A percentile compares a stretch with the other conserved stretches of the same genome.
phyloP scores from a whole-genome alignment of 2,329 filamentous ascomycete species.

The Pseudogymnoascus sp. region DNA sequence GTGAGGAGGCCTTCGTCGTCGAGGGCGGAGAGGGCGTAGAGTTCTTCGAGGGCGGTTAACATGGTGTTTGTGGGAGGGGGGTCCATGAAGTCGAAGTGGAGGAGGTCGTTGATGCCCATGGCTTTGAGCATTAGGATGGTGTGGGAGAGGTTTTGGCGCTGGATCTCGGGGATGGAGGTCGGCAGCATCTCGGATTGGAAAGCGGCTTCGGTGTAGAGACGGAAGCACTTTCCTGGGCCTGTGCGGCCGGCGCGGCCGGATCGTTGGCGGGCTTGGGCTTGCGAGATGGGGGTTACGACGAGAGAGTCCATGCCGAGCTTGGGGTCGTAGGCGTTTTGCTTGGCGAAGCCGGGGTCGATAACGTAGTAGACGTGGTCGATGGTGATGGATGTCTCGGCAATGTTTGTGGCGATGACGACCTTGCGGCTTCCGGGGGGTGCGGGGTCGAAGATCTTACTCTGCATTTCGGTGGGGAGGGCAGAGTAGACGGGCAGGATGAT shows the following conservation, averaged over 20 bases:
- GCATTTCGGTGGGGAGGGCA: conserved; percentile 85
- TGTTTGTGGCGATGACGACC: conserved; percentile 96
- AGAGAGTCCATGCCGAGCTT: conserved; percentile 97
- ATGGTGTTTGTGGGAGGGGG: conserved; percentile 96
- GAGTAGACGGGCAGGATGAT: conserved; percentile 96
- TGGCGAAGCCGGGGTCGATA: conserved; percentile 93
- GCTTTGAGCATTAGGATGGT: conserved; percentile 98
- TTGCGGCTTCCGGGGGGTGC: conserved; percentile 81
- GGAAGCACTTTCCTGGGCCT: conserved; percentile 91
- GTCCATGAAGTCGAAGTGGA: conserved; percentile 99
- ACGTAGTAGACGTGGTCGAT: conserved; percentile 98
- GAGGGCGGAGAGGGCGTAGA: conserved; percentile 84
- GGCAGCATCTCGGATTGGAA: conserved; percentile 97
- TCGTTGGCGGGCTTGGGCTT: conserved; percentile 92
- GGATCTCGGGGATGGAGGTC: conserved; percentile 92
- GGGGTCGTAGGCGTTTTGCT: conserved; percentile 94
- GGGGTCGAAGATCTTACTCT: conserved; percentile 90
- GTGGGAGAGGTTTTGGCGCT: conserved; percentile 83
- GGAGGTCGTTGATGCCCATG: conserved; percentile 96
- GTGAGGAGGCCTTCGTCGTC: conserved; percentile 95
- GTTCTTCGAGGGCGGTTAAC: conserved; percentile 89
- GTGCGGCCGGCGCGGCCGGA: conserved; percentile 90
- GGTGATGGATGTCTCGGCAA: conserved; percentile 95
- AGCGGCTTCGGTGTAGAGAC: conserved; percentile 89
- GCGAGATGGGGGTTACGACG: conserved; percentile 91